A percentile compares a stretch with the other conserved stretches of the same genome.
phyloP scores from a whole-genome alignment of 148 eudicot genomes.

The Amaranthus hypochondriacus region DNA sequence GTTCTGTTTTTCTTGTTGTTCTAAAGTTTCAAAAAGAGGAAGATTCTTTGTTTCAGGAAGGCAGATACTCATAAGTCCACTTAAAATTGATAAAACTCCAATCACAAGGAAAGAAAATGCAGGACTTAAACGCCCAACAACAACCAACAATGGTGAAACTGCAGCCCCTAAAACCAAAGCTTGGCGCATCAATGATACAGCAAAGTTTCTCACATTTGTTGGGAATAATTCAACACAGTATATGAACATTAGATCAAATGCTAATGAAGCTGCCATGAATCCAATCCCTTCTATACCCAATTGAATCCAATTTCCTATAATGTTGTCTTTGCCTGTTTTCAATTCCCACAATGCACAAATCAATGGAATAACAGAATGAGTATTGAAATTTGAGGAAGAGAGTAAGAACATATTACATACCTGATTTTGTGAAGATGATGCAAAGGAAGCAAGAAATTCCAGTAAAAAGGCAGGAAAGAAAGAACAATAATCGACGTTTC shows the following conservation, averaged over 20 bases:
- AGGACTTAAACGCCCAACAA: constrained; percentile 30
- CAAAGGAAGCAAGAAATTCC: constrained; percentile 35
- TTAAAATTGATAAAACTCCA: constrained; percentile 33
- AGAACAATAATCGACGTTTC: constrained; percentile 13
- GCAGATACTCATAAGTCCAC: constrained; percentile 41
- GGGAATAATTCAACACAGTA: constrained; percentile 53
- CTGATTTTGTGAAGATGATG: constrained; percentile 17
- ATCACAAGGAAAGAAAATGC: constrained; percentile 37
- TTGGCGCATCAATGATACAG: constrained; percentile 41
- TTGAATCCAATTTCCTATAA: constrained; percentile 21
- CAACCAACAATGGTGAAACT: constrained; percentile 47
- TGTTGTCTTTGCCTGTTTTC: background rate
- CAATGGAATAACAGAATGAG: no score
- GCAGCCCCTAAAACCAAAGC: constrained; percentile 49
- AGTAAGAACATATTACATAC: background rate
- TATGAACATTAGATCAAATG: constrained; percentile 35
- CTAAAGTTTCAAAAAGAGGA: constrained; percentile 47
- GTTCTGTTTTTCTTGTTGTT: constrained; percentile 31
- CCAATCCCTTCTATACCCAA: constrained; percentile 24
- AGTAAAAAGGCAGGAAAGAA: constrained; percentile 17
- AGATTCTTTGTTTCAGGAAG: constrained; percentile 45
- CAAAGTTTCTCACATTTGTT: constrained; percentile 44
- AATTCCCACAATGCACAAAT: no score
- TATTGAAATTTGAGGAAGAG: background rate
- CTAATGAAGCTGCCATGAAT: constrained; percentile 28